Base-by-base conservation (phyloP, 805 yeast species). In the Kazachstania taianensis region DNA sequence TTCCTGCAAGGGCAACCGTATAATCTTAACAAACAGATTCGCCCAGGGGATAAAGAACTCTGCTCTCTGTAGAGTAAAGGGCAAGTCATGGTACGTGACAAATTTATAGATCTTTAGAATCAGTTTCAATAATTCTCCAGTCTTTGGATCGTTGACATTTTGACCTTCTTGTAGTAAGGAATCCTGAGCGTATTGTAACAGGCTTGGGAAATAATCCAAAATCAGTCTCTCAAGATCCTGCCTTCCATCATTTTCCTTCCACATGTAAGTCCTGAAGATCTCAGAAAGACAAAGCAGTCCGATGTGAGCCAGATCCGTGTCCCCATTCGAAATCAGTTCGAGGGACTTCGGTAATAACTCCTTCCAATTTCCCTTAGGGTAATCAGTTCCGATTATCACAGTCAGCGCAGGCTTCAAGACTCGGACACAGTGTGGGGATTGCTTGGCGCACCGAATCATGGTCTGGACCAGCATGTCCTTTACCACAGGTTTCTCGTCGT, bases 61-160 rank as follows among this genome's bases (percentile, higher is more conserved):
- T 38, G 64, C 49, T 30, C 65, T 60, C 65, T 84, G 78, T 52
- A 79, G 61, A 15, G 73, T 69, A 2, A 59, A 65, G 2, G 96
- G 94, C 36, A 87, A 59, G 48, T 82, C 87, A 42, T 69, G 71
- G 52, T 70, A 76, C 3, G 89, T 77, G 28, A 77, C 77, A 53
- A 78, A 81, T 55, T 87, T 87, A 66, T 76, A 83, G 39, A 73
- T 67, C 52, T 89, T 89, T 38, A 87, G 59, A 15, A 83, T 67
- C 43, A 79, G 65, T 45, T 81, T 81, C 30, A 84, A 62, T 66
- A 87, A 77, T 44, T 84, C 94, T 14, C 85, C 87, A 7, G 61
- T 50, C 32, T 72, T 71, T 3, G 53, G 44, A 29, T 50, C 38
- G 22, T 46, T 40, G 33, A 57, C 40, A 28, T 55, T 56, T 4